A percentile compares a stretch with the other conserved stretches of the same genome.
These are phyloP conservation scores for Talaromyces sp. DNA, from an alignment of 2,329 filamentous ascomycete genomes.

Conservation along the genomic window DNA sequence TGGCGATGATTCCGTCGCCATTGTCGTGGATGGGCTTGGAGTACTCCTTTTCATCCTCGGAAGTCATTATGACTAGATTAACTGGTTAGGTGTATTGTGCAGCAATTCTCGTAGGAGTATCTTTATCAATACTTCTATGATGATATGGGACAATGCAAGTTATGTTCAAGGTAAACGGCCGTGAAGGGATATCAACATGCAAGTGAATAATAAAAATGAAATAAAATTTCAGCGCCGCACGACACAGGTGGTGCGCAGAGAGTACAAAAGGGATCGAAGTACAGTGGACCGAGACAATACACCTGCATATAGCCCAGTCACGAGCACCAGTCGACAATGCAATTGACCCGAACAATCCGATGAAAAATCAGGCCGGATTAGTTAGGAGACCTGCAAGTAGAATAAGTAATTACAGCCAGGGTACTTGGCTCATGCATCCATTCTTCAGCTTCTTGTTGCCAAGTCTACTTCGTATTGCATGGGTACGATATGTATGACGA, in stretches of 20 bases:
- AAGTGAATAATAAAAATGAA: neutral
- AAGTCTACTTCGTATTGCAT: neutral
- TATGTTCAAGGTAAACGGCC: neutral
- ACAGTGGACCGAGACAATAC: neutral
- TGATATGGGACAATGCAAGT: neutral
- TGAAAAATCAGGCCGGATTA: neutral
- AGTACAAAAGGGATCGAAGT: neutral
- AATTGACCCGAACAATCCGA: neutral
- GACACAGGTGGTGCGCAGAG: neutral
- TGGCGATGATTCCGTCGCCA: neutral
- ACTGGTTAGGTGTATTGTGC: neutral
- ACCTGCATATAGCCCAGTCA: neutral
- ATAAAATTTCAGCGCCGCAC: neutral
- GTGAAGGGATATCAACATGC: conserved; percentile 2
- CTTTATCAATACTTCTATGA: neutral
- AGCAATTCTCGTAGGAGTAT: neutral
- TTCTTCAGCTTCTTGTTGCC: neutral
- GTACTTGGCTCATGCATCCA: neutral
- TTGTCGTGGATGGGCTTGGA: conserved; percentile 12
- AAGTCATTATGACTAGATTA: conserved; percentile 9
- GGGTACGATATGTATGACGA: neutral
- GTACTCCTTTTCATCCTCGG: conserved; percentile 14
- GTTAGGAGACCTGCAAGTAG: neutral
- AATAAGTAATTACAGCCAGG: neutral
- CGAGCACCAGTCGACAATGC: neutral